These are phyloP conservation scores for Eimeria necatrix DNA, from an alignment of 169 alveolate genomes.

Conservation along the genomic window DNA sequence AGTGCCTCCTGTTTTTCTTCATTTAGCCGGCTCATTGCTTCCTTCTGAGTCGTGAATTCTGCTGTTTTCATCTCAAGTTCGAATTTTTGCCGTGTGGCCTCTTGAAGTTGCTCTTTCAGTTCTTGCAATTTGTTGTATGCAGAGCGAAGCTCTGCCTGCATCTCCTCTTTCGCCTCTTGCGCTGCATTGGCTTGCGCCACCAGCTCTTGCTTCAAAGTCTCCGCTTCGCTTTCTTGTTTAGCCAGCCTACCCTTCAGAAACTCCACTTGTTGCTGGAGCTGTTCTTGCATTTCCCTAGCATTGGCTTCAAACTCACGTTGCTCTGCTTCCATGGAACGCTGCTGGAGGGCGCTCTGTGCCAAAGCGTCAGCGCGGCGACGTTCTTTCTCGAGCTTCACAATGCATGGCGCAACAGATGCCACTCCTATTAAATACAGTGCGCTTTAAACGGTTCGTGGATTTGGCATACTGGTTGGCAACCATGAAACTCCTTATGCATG, in stretches of 20 bases:
- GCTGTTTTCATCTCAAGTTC: constrained; percentile 31
- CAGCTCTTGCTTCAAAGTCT: constrained; percentile 1
- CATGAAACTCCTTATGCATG: not conserved
- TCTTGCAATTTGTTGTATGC: constrained; percentile 28
- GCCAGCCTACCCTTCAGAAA: constrained; percentile 3
- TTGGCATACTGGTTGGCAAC: not conserved
- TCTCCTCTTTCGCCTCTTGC: constrained; percentile 44
- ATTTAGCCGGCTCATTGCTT: not conserved
- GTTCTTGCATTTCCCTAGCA: constrained; percentile 14
- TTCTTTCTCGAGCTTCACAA: constrained; percentile 37
- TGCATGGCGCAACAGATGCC: not conserved
- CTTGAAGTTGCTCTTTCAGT: constrained; percentile 18
- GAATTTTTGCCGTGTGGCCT: not conserved
- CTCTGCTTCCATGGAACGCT: constrained; percentile 40
- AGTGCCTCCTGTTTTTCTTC: constrained; percentile 25
- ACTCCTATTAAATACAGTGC: not conserved
- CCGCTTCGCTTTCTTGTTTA: constrained; percentile 38
- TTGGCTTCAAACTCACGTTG: constrained; percentile 42
- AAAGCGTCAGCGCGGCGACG: constrained; percentile 11
- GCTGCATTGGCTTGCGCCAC: constrained; percentile 15
- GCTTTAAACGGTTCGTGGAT: too few relatives aligned
- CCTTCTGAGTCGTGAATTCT: not conserved
- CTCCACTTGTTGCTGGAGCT: constrained; percentile 48
- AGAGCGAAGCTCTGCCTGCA: constrained; percentile 47
- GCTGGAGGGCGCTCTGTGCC: constrained; percentile 10